These are phyloP conservation scores for Acer yangbiense DNA, from an alignment of 345 rosid genomes.

Conservation along the genomic window DNA sequence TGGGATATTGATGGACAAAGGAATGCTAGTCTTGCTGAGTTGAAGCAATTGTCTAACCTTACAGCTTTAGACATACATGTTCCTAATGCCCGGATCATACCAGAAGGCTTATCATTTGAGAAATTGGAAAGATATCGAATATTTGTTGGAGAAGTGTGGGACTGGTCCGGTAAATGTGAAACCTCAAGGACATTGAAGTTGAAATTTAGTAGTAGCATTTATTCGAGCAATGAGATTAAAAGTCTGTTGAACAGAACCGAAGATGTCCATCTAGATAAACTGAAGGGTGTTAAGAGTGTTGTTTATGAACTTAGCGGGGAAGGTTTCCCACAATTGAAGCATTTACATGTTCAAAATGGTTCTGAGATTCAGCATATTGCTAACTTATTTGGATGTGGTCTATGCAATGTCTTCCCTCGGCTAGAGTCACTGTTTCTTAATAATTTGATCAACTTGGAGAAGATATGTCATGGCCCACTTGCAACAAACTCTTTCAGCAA, in stretches of 20 bases:
- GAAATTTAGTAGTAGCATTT: neutral
- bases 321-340: constrained; percentile 28
- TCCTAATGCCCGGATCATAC: constrained; percentile 1
- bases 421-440: constrained; percentile 10
- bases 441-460: constrained; percentile 22
- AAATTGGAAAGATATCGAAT: neutral
- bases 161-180: neutral
- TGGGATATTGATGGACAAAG: constrained; percentile 23
- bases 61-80: constrained; percentile 6
- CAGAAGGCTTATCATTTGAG: neutral
- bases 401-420: neutral
- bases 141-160: neutral
- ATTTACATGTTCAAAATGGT: constrained; percentile 15
- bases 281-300: neutral
- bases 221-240: neutral
- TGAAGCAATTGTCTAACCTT: constrained; percentile 17
- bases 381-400: neutral
- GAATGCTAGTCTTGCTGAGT: constrained; percentile 27
- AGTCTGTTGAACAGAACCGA: constrained; percentile 16
- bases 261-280: constrained; percentile 9
- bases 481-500: constrained; percentile 7
- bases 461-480: constrained; percentile 15
- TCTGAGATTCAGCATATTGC: neutral
- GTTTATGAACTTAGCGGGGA: constrained; percentile 12
- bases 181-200: constrained; percentile 10